These are phyloP conservation scores for Candida ovalis DNA, from an alignment of 805 yeast species.

Conservation along the genomic window DNA sequence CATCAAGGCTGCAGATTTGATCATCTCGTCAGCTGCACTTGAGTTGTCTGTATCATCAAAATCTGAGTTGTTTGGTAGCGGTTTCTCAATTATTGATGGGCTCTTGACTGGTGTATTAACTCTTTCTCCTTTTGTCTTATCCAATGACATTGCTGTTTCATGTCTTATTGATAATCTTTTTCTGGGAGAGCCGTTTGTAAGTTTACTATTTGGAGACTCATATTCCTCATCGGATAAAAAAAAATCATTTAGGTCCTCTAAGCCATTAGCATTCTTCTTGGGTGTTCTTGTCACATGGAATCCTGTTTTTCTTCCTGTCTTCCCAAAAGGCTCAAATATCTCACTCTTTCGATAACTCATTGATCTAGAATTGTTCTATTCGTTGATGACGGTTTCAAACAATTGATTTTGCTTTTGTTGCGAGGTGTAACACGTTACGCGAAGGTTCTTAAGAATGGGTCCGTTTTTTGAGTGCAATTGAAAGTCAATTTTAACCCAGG, in stretches of 20 bases:
- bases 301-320: constrained; percentile 65
- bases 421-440: too few species aligned
- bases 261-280: constrained; percentile 52
- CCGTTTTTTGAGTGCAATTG: too few species aligned
- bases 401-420: neutral
- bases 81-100: constrained; percentile 2
- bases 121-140: constrained; percentile 3
- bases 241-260: constrained; percentile 70
- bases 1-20: constrained; percentile 25
- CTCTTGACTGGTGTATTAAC: constrained; percentile 1
- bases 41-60: constrained; percentile 14
- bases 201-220: constrained; percentile 19
- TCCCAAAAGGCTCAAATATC: constrained; percentile 45
- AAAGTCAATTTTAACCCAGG: too few species aligned
- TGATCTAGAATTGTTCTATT: neutral
- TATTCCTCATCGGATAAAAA: constrained; percentile 49
- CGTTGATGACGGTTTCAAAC: neutral
- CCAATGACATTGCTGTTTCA: constrained; percentile 13
- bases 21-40: constrained; percentile 28
- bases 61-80: neutral
- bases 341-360: constrained; percentile 33
- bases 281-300: constrained; percentile 34
- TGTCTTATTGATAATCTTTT: constrained; percentile 14
- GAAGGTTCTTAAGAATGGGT: too few species aligned
- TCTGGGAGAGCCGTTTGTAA: constrained; percentile 11